Conservation (phyloP, 2,329 filamentous ascomycete species). For the Scopulariopsis brevicaulis region DNA sequence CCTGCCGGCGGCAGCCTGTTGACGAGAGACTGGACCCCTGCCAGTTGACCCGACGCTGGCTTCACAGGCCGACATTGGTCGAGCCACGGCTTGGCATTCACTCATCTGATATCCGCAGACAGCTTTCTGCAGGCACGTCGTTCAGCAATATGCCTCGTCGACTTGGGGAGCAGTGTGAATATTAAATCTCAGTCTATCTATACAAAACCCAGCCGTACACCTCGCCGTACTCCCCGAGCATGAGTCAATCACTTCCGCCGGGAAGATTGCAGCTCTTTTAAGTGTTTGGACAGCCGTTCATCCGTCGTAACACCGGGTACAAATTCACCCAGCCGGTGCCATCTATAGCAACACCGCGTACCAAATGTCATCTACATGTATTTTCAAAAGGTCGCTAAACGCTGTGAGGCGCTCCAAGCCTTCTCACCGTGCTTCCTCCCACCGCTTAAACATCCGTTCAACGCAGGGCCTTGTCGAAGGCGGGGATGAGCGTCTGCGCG, state of each 20-base stretch:
- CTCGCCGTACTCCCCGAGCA: background rate
- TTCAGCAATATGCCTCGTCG: background rate
- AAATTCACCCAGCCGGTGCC: too few species aligned
- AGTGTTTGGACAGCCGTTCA: background rate
- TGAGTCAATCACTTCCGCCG: background rate
- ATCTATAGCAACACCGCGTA: background rate
- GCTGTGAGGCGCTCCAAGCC: background rate
- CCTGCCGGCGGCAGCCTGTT: background rate
- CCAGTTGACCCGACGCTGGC: background rate
- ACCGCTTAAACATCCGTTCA: constrained; percentile 11
- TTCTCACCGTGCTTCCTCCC: background rate
- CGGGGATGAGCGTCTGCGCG: constrained; percentile 92
- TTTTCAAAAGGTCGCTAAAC: background rate
- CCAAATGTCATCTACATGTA: background rate
- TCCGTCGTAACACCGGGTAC: background rate
- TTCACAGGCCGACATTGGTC: background rate
- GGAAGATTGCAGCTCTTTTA: background rate
- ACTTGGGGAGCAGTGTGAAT: background rate
- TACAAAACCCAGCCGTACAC: constrained; percentile 2
- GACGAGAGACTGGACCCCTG: background rate
- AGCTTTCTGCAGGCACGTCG: background rate
- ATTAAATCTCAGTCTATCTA: constrained; percentile 2
- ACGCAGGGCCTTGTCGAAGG: constrained; percentile 53
- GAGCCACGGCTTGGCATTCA: background rate
- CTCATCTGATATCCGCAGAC: background rate